These are phyloP conservation scores for Cavenderia fasciculata DNA, from an alignment of 78 protist genomes.

Conservation along the genomic window DNA sequence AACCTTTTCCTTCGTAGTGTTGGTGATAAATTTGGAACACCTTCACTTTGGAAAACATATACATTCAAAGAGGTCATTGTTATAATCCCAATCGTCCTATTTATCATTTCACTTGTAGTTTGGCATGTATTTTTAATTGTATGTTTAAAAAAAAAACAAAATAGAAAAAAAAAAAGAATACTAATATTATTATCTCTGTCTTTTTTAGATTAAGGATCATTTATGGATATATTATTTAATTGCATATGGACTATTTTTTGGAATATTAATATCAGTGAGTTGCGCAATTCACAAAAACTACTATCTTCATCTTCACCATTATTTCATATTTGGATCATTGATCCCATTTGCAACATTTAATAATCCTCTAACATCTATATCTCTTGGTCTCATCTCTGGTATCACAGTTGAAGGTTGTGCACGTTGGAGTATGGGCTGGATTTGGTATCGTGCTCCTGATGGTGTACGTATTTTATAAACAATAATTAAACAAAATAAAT, in stretches of 20 bases:
- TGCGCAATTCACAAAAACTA: background rate
- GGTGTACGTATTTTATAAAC: background rate
- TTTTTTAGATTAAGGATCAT: conserved; percentile 3
- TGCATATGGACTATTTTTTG: conserved; percentile 43
- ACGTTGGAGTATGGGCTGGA: conserved; percentile 6
- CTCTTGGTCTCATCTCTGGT: conserved; percentile 41
- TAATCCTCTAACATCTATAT: background rate
- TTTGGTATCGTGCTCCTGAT: conserved; percentile 9
- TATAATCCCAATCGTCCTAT: conserved; percentile 32
- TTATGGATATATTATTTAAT: conserved; percentile 50
- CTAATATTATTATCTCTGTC: background rate
- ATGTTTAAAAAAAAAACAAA: background rate
- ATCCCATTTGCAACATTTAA: conserved; percentile 42
- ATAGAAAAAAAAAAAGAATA: background rate
- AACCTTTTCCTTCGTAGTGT: conserved; percentile 29
- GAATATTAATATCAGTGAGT: conserved; percentile 5
- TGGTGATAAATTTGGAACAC: conserved; percentile 76
- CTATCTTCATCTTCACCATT: conserved; percentile 71
- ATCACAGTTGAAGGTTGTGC: conserved; percentile 42
- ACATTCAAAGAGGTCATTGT: conserved; percentile 1
- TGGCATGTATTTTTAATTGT: conserved; percentile 49
- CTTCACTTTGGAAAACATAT: conserved; percentile 56
- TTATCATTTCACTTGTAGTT: conserved; percentile 19
- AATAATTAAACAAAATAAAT: no score
- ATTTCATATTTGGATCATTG: conserved; percentile 55